Base-by-base conservation (phyloP, 345 rosid species). In the Reutealis trisperma region DNA sequence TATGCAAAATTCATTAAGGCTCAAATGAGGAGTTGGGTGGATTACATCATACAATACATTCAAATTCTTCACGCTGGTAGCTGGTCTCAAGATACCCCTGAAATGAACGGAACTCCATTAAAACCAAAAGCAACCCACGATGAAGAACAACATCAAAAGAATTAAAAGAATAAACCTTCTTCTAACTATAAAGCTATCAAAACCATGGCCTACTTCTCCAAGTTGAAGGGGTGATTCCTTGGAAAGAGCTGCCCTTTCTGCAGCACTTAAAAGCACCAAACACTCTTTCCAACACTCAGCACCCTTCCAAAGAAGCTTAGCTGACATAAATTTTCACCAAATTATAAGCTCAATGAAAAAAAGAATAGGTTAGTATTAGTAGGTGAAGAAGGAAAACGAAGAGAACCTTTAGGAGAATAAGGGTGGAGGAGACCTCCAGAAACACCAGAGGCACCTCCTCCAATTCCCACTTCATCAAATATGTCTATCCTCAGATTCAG, bases 341-440 rank as follows among this genome's bases (percentile, higher is more conserved):
- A 11, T n/a, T n/a, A n/a, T 52, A 8, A 62, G 37, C 62, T 1
- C 22, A 41, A 13, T 41, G 5, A 68, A 75, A 70, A 21, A 15
- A 14, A 15, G 6, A 76, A 58, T 4, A 21, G 8, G 5, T 15
- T 24, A 63, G 49, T 45, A 4, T 11, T 45, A 45, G 49, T 45
- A 45, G 49, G 49, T 6, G 8, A 47, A 45, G 5, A 9, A 25
- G 51, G 18, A 47, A 3, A 30, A 4, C 15, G 2, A n/a, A n/a
- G 27, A 9, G 22, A 47, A 95, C 98, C 98, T 90, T 93, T 92
- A 58, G 96, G 98, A 59, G 96, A 93, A 83, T 95, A 93, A 58
- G 98, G 99, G 70, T 95, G 98, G 66, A 95, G 92, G 2, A 93
- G 94, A 15, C 99, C 99, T 57, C 99, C 99, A 11, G 99, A 90